Percentiles rank a stretch among this genome's conserved stretches.
These are phyloP conservation scores for Solanum bulbocastanum DNA, from an alignment of 257 asterid genomes.

Conservation along the genomic window DNA sequence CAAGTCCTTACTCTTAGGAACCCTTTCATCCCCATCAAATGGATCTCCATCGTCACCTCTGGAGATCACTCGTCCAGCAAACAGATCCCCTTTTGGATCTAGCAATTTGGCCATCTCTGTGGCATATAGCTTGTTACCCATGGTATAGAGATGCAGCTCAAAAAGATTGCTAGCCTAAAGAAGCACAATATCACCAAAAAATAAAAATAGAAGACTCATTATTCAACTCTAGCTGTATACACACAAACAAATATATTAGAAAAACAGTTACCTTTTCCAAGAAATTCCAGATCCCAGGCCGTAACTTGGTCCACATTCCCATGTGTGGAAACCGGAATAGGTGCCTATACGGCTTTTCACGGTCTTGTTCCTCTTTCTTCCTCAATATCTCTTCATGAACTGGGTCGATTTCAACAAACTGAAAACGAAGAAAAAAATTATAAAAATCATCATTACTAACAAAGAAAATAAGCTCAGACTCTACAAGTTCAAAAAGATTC, in stretches of 20 bases:
- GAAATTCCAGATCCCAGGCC: constrained; percentile 99
- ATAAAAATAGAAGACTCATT: neutral
- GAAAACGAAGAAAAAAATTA: constrained; percentile 16
- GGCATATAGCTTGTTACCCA: constrained; percentile 98
- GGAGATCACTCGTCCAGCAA: constrained; percentile 92
- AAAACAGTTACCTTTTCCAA: constrained; percentile 67
- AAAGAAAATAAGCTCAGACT: neutral
- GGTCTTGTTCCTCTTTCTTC: constrained; percentile 91
- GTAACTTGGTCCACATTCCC: constrained; percentile 98
- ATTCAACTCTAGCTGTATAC: neutral
- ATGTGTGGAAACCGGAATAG: constrained; percentile 90
- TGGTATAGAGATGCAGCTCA: constrained; percentile 90
- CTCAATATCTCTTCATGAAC: constrained; percentile 79
- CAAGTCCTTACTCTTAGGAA: constrained; percentile 82
- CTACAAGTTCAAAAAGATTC: constrained; percentile 2
- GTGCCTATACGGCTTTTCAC: constrained; percentile 74
- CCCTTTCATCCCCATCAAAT: constrained; percentile 76
- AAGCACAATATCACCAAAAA: neutral
- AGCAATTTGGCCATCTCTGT: constrained; percentile 98
- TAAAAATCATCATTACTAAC: neutral
- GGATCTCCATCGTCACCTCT: constrained; percentile 88
- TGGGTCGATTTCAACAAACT: constrained; percentile 87
- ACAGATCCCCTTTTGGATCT: constrained; percentile 91
- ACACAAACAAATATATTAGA: neutral
- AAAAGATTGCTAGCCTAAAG: constrained; percentile 77